Evolutionary conservation across 2,329 filamentous ascomycete genomes (phyloP).

Genomic region (Colletotrichum sp.): DNA sequence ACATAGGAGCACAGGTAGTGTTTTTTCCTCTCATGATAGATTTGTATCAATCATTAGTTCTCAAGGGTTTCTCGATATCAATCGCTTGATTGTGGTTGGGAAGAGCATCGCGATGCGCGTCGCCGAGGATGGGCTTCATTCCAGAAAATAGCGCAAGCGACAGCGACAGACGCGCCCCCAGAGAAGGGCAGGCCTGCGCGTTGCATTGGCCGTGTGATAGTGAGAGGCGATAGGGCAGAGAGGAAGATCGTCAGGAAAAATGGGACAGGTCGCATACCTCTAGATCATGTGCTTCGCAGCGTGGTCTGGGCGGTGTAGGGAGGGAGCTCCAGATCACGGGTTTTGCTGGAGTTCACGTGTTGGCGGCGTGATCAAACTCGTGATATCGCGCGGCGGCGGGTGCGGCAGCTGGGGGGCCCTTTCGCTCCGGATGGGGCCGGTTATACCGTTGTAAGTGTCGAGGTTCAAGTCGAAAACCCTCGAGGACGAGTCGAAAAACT

Average conservation of each 20-base stretch:
- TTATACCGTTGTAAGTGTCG: constrained; percentile 9
- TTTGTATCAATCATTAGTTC: neutral
- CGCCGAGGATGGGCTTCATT: neutral
- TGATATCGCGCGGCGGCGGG: constrained; percentile 47
- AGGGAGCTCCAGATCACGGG: constrained; percentile 45
- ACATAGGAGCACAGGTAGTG: neutral
- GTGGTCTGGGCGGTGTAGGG: constrained; percentile 15
- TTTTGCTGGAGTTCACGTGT: constrained; percentile 29
- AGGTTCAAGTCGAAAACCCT: neutral
- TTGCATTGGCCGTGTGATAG: constrained; percentile 6
- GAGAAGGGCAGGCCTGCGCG: neutral
- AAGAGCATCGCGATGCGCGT: neutral
- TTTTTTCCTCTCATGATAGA: neutral
- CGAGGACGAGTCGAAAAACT: neutral
- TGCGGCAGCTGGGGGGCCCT: constrained; percentile 21
- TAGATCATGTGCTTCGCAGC: constrained; percentile 48
- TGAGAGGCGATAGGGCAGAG: neutral
- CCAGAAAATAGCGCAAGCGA: constrained; percentile 4
- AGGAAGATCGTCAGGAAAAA: constrained; percentile 15
- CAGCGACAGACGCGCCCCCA: neutral
- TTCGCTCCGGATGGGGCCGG: constrained; percentile 15
- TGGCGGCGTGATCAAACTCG: constrained; percentile 51
- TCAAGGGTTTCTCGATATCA: neutral
- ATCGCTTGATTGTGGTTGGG: constrained; percentile 12
- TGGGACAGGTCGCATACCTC: constrained; percentile 39